phyloP scores from a whole-genome alignment of 1,284 basidiomycete species.

The Wallemia mellicola region DNA sequence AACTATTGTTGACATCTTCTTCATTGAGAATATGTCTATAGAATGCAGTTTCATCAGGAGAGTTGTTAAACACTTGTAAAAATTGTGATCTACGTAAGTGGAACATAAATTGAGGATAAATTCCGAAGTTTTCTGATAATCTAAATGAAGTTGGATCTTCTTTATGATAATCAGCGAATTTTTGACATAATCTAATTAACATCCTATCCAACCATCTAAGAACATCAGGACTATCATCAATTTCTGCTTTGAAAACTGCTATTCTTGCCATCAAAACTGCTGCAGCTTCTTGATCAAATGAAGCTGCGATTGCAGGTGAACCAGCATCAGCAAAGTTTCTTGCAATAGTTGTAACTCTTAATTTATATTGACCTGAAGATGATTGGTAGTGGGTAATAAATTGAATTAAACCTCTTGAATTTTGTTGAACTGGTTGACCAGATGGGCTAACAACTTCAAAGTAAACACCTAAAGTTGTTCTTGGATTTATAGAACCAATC shows the following conservation, averaged over 20 bases:
- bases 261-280: slow-evolving; percentile 97
- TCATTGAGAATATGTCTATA: slow-evolving; percentile 92
- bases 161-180: slow-evolving; percentile 96
- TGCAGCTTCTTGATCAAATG: slow-evolving; percentile 93
- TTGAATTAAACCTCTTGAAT: slow-evolving; percentile 81
- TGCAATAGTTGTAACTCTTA: slow-evolving; percentile 88
- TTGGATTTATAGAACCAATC: slow-evolving; percentile 66
- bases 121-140: slow-evolving; percentile 81
- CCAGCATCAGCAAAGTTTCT: slow-evolving; percentile 93
- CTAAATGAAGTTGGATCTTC: slow-evolving; percentile 89
- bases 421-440: slow-evolving; percentile 67
- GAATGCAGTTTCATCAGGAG: slow-evolving; percentile 96
- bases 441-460: slow-evolving; percentile 99
- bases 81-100: slow-evolving; percentile 90
- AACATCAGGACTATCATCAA: slow-evolving; percentile 92
- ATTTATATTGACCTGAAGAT: slow-evolving; percentile 66
- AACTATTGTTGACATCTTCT: slow-evolving; percentile 94
- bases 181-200: slow-evolving; percentile 94
- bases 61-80: slow-evolving; percentile 98
- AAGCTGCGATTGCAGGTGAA: slow-evolving; percentile 66
- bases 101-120: slow-evolving; percentile 99
- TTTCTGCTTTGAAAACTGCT: slow-evolving; percentile 97
- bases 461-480: slow-evolving; percentile 72
- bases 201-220: slow-evolving; percentile 93
- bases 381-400: slow-evolving; percentile 99